Conservation (phyloP, 208 protist species). For the Trypanosoma rangeli region DNA sequence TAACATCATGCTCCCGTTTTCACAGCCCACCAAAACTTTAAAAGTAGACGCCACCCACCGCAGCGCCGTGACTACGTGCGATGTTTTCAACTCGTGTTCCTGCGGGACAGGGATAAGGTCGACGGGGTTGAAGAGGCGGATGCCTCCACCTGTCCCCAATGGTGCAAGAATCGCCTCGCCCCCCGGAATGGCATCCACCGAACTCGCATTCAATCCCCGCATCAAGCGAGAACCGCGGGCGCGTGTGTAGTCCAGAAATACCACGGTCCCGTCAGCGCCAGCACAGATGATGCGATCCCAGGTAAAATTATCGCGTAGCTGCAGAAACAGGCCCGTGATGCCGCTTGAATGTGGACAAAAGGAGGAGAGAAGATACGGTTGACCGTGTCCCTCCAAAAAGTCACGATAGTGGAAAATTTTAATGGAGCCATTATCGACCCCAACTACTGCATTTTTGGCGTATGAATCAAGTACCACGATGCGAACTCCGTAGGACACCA, state of each 20-base stretch:
- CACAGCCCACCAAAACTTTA: conserved; percentile 18
- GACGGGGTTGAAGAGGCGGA: conserved; percentile 12
- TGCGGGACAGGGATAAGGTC: conserved; percentile 6
- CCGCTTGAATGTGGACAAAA: conserved; percentile 40
- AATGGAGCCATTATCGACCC: conserved; percentile 51
- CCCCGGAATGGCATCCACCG: conserved; percentile 8
- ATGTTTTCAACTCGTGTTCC: conserved; percentile 8
- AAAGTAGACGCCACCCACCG: conserved; percentile 15
- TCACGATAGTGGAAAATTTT: conserved; percentile 55
- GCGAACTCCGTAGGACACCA: conserved; percentile 30
- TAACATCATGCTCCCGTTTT: conserved; percentile 12
- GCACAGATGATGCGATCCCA: conserved; percentile 56
- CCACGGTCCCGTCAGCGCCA: conserved; percentile 40
- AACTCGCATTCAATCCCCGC: conserved; percentile 4
- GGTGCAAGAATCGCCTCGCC: conserved; percentile 16
- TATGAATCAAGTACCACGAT: conserved; percentile 43
- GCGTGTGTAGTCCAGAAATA: conserved; percentile 38
- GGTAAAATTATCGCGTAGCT: conserved; percentile 39
- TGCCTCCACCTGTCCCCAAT: neutral
- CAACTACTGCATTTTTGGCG: conserved; percentile 61
- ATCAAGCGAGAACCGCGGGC: conserved; percentile 11
- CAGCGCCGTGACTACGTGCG: conserved; percentile 11
- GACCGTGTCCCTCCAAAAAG: conserved; percentile 36
- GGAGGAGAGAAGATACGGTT: conserved; percentile 25
- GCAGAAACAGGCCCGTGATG: conserved; percentile 53